A percentile compares a stretch with the other conserved stretches of the same genome.
These are phyloP conservation scores for Friedmanniomyces simplex DNA, from an alignment of 495 filamentous ascomycete genomes.

Conservation along the genomic window DNA sequence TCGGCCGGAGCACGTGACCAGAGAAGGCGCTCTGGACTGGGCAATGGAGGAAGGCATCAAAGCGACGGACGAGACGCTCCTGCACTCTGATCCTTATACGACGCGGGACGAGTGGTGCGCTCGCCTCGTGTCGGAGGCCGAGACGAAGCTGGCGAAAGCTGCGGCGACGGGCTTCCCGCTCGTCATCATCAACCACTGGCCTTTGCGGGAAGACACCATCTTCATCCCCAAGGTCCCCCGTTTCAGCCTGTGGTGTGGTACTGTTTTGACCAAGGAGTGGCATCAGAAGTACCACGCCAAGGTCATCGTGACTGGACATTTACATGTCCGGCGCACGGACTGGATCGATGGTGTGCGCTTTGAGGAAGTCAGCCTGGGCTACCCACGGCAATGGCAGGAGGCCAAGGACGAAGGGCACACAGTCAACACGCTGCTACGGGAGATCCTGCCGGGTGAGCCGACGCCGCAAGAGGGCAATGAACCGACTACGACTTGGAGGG, in stretches of 20 bases:
- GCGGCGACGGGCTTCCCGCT: constrained; percentile 24
- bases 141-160: constrained; percentile 27
- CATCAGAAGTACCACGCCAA: constrained; percentile 30
- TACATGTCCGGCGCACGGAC: constrained; percentile 33
- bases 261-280: constrained; percentile 33
- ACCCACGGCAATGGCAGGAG: constrained; percentile 34
- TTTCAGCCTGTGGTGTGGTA: constrained; percentile 33
- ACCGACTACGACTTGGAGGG: constrained; percentile 20
- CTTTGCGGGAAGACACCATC: constrained; percentile 32
- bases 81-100: constrained; percentile 29
- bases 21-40: constrained; percentile 30
- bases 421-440: constrained; percentile 31
- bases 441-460: constrained; percentile 29
- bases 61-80: constrained; percentile 30
- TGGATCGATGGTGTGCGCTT: constrained; percentile 32
- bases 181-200: constrained; percentile 33
- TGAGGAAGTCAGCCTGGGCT: constrained; percentile 31
- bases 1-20: constrained; percentile 26
- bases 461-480: constrained; percentile 12
- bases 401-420: constrained; percentile 27
- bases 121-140: constrained; percentile 21
- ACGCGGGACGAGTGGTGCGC: constrained; percentile 31
- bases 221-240: constrained; percentile 28
- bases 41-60: constrained; percentile 31
- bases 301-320: constrained; percentile 33